phyloP scores from a whole-genome alignment of 805 yeast species.

The Cyberlindnera lachancei region DNA sequence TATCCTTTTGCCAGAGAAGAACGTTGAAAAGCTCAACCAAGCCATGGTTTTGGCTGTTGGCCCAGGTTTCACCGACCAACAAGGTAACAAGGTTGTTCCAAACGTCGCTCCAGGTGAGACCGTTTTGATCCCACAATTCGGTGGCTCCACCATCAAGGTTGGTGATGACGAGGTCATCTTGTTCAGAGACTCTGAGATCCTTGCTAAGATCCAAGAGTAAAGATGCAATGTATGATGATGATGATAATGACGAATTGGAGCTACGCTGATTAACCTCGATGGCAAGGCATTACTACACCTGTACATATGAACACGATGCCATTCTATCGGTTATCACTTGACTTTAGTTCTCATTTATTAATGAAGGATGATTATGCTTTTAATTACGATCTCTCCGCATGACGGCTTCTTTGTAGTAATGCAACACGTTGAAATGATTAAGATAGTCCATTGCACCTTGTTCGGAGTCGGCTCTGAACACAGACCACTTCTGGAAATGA shows the following conservation, averaged over 20 bases:
- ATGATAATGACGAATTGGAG: too few relatives aligned
- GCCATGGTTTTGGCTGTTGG: constrained; percentile 93
- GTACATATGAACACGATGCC: constrained; percentile 7
- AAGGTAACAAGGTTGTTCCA: constrained; percentile 67
- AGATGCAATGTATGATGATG: background rate
- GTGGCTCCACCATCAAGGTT: constrained; percentile 84
- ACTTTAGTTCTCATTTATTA: too few relatives aligned
- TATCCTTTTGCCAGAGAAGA: constrained; percentile 90
- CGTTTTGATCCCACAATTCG: constrained; percentile 90
- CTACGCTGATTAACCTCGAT: too few relatives aligned
- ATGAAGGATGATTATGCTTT: too few relatives aligned
- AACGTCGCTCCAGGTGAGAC: constrained; percentile 86
- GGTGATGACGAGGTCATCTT: constrained; percentile 74
- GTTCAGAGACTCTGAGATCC: constrained; percentile 90
- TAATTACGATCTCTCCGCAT: too few relatives aligned
- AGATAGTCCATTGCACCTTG: constrained; percentile 41
- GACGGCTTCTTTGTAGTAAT: constrained; percentile 45
- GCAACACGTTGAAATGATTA: constrained; percentile 43
- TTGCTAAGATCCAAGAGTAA: constrained; percentile 80
- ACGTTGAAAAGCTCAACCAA: constrained; percentile 87
- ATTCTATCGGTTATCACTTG: too few relatives aligned
- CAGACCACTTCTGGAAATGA: constrained; percentile 64
- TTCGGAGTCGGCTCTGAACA: constrained; percentile 45
- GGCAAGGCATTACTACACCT: constrained; percentile 3
- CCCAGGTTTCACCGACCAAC: constrained; percentile 76